Conservation (phyloP, 1,139 yeast genomes). For the Scheffersomyces illinoinensis region DNA sequence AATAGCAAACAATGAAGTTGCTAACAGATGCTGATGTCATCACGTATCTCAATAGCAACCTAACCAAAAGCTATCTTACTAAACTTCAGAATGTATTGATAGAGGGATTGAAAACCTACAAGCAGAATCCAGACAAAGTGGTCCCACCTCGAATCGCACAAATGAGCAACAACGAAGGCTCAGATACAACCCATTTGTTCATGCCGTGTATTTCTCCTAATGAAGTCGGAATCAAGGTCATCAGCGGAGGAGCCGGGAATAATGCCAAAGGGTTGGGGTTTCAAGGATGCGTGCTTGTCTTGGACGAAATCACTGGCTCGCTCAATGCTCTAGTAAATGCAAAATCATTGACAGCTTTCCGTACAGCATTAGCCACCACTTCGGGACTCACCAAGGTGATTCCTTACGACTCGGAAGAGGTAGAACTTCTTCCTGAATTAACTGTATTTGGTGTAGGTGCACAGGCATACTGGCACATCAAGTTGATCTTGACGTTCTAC, state of each 20-base stretch:
- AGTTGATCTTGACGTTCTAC: conserved; percentile 45
- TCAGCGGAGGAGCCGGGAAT: conserved; percentile 50
- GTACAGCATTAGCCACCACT: conserved; percentile 64
- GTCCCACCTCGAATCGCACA: conserved; percentile 39
- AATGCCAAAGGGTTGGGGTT: conserved; percentile 42
- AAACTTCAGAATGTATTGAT: conserved; percentile 30
- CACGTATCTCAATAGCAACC: conserved; percentile 15
- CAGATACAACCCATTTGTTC: conserved; percentile 53
- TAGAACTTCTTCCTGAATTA: conserved; percentile 25
- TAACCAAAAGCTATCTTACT: conserved; percentile 18
- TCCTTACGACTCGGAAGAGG: conserved; percentile 11
- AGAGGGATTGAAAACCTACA: conserved; percentile 21
- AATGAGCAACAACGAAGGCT: conserved; percentile 23
- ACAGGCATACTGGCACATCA: conserved; percentile 68
- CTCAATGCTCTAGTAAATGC: conserved; percentile 59
- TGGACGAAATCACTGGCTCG: conserved; percentile 53
- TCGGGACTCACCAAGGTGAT: conserved; percentile 46
- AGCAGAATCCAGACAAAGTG: conserved; percentile 23
- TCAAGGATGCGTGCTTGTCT: conserved; percentile 52
- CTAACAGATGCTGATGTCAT: conserved; percentile 26
- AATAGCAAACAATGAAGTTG: conserved; percentile 24
- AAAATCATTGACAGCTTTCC: conserved; percentile 59
- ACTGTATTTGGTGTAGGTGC: conserved; percentile 65
- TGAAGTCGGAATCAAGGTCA: conserved; percentile 45
- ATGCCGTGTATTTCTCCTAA: conserved; percentile 64